Evolutionary conservation across 148 eudicot species (phyloP), one percentile per base, ranked within the genome.

Genomic region (Dysphania ambrosioides): DNA sequence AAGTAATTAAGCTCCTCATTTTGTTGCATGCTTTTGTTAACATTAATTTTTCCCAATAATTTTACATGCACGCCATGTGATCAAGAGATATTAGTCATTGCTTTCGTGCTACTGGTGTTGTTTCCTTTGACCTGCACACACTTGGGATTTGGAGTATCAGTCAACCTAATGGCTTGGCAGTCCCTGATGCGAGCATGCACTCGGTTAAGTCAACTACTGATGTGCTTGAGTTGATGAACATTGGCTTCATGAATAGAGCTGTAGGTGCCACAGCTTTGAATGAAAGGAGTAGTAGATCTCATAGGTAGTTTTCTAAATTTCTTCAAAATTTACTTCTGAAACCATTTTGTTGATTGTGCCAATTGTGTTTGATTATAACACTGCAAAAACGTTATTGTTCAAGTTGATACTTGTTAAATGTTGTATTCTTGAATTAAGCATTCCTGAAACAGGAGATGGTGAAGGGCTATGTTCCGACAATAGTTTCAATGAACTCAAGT

Each of bases 211-310:
- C 99, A 80, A 92, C 99, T 49, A 78, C 77, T 73, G 96, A 95
- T 79, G 99, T 95, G 44, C 76, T 95, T 58, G 97, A 95, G 61
- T 73, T 95, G 74, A 92, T 95, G 99, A 87, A 88, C 57, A 80
- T 92, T 67, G 97, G 99, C n/a, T 78, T 92, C 72, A 88, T 85
- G 97, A 95, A 95, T 74, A 82, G 99, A 81, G 94, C 99, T 59
- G 93, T 88, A 18, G 93, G 98, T 71, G 97, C 98, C 61, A 95
- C 98, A 57, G 98, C 98, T 26, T 73, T 89, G 51, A 95, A 95
- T 68, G 96, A 95, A 89, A 89, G 99, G 76, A 95, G 99, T 81
- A 95, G 99, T 75, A 83, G 99, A 80, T 95, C 99, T 49, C 99
- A 95, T 80, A 95, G 99, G 99, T 95, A 75, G 49, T 76, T 29